These are phyloP conservation scores for Evernia prunastri DNA, from an alignment of 495 filamentous ascomycete species.

Conservation along the genomic window DNA sequence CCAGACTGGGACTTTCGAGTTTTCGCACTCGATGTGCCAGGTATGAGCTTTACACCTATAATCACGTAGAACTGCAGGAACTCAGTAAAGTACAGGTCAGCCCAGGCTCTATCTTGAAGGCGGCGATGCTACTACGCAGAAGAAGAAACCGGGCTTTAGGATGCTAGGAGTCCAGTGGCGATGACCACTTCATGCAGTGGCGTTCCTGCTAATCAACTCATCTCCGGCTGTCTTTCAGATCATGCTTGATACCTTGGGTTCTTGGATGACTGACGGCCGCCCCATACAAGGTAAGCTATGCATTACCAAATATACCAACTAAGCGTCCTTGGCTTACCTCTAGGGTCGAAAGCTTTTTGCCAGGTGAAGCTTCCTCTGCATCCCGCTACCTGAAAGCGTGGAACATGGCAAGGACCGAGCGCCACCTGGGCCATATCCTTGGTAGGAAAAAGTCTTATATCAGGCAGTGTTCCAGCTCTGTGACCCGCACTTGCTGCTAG, in stretches of 20 bases:
- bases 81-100: slow-evolving; percentile 30
- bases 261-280: neutral
- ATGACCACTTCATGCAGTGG: slow-evolving; percentile 23
- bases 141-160: slow-evolving; percentile 36
- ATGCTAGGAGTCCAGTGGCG: slow-evolving; percentile 49
- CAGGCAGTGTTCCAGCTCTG: no score
- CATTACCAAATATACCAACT: neutral
- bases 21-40: slow-evolving; percentile 71
- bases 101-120: slow-evolving; percentile 46
- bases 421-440: no score
- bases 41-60: slow-evolving; percentile 57
- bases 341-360: neutral
- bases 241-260: neutral
- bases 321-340: neutral
- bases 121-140: slow-evolving; percentile 31
- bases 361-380: neutral
- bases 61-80: slow-evolving; percentile 24
- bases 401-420: neutral
- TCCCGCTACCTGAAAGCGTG: neutral
- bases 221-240: neutral
- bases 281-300: neutral
- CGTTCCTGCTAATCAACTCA: neutral
- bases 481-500: no score
- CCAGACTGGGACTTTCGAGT: slow-evolving; percentile 73
- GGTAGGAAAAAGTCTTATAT: no score